A percentile compares a stretch with the other conserved stretches of the same genome.
Conservation (phyloP, 2,329 filamentous ascomycete genomes). For the Parastagonospora nodorum region DNA sequence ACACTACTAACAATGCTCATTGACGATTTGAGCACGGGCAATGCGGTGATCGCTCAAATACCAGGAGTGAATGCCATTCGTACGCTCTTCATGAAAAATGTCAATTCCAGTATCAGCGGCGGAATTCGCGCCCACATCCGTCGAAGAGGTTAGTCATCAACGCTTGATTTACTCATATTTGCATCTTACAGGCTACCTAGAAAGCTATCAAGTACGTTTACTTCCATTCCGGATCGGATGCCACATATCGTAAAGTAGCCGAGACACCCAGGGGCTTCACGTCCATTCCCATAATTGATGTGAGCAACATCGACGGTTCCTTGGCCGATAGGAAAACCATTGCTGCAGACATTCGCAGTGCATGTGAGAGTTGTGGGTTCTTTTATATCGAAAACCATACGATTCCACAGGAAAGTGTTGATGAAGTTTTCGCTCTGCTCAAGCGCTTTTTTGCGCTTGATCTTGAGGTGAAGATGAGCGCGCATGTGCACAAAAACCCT, state of each 20-base stretch:
- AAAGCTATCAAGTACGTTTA: not conserved
- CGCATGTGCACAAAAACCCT: not conserved
- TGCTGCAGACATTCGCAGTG: not conserved
- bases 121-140: not conserved
- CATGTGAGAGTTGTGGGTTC: conserved; percentile 1
- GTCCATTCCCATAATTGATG: not conserved
- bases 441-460: not conserved
- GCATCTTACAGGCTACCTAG: not conserved
- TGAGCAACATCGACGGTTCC: not conserved
- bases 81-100: not conserved
- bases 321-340: not conserved
- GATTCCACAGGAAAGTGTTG: not conserved
- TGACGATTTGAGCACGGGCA: too few relatives aligned
- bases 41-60: too few relatives aligned
- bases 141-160: not conserved
- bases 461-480: not conserved
- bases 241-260: conserved; percentile 1
- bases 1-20: not conserved
- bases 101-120: not conserved
- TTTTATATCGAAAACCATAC: conserved; percentile 1
- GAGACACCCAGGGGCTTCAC: conserved; percentile 1
- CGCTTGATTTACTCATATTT: not conserved
- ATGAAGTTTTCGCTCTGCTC: not conserved
- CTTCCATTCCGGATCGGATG: conserved; percentile 2
- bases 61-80: too few relatives aligned